phyloP scores from a whole-genome alignment of 192 early-diverging fungal genomes.

The Coemansia sp. region DNA sequence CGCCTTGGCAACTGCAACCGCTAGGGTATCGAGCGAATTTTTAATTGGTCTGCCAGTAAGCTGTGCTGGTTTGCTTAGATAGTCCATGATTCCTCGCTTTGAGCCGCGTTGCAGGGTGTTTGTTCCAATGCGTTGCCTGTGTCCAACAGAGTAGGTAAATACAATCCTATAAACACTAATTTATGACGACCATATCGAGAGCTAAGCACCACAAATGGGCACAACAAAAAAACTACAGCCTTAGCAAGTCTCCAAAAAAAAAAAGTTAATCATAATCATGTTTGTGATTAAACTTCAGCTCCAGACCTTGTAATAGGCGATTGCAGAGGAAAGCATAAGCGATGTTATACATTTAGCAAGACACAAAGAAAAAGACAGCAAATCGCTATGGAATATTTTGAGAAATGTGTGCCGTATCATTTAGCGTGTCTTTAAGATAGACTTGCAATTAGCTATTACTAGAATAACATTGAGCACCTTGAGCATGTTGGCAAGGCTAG shows the following conservation, averaged over 20 bases:
- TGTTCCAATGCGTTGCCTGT: neutral
- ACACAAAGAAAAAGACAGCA: too few relatives aligned
- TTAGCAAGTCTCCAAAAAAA: neutral
- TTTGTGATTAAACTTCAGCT: neutral
- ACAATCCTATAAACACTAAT: neutral
- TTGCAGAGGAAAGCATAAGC: too few relatives aligned
- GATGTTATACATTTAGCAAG: too few relatives aligned
- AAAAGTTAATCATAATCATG: neutral
- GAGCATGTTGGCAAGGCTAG: too few relatives aligned
- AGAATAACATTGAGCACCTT: too few relatives aligned
- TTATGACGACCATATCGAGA: neutral
- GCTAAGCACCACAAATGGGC: neutral
- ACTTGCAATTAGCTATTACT: too few relatives aligned
- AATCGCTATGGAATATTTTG: too few relatives aligned
- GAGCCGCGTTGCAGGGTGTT: neutral
- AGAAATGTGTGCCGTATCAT: too few relatives aligned
- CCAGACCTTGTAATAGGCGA: neutral
- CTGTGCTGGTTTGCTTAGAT: neutral
- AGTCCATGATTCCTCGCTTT: neutral
- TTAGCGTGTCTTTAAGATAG: too few relatives aligned
- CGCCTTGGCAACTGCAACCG: slow-evolving; percentile 25
- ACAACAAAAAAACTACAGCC: neutral
- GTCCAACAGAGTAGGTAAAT: neutral
- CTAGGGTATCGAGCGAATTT: slow-evolving; percentile 28
- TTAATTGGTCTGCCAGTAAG: neutral